phyloP scores from a whole-genome alignment of 805 yeast species.

The Helenozyma baotianmanensis region DNA sequence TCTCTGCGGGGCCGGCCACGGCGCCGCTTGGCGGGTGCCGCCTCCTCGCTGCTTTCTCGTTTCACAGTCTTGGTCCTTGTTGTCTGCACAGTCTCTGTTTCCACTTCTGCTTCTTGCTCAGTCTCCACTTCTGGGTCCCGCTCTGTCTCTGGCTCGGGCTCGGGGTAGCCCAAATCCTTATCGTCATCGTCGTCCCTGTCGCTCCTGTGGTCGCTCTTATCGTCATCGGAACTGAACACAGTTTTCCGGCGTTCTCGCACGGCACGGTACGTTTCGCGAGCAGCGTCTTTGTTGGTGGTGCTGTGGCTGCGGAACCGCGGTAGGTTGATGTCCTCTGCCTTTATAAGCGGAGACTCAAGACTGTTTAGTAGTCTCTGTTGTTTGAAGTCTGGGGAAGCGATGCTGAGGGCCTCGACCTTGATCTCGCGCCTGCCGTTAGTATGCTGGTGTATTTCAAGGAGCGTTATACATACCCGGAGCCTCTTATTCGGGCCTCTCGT shows the following conservation, averaged over 20 bases:
- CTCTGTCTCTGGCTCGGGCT: too few species aligned
- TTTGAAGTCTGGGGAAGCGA: conserved; percentile 8
- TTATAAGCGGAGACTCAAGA: conserved; percentile 23
- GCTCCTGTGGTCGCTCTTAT: conserved; percentile 7
- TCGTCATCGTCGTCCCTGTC: conserved; percentile 6
- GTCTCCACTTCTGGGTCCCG: too few species aligned
- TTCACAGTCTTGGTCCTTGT: too few species aligned
- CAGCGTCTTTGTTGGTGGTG: not conserved
- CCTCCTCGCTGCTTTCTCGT: too few species aligned
- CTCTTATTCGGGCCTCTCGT: conserved; percentile 33
- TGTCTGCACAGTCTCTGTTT: too few species aligned
- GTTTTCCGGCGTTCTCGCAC: conserved; percentile 5
- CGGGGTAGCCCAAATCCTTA: too few species aligned
- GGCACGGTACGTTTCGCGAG: not conserved
- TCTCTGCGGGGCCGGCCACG: conserved; percentile 16
- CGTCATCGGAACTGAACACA: conserved; percentile 13
- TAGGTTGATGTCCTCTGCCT: conserved; percentile 17
- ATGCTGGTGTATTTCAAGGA: not conserved
- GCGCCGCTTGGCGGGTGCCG: conserved; percentile 7
- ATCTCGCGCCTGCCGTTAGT: conserved; percentile 20
- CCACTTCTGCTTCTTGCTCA: too few species aligned
- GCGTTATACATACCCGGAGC: conserved; percentile 37
- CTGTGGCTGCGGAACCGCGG: conserved; percentile 13
- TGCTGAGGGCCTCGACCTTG: conserved; percentile 15
- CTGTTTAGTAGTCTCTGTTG: conserved; percentile 5